Base-by-base conservation (phyloP, 306 rosid genomes). In the Cucumis hystrix region DNA sequence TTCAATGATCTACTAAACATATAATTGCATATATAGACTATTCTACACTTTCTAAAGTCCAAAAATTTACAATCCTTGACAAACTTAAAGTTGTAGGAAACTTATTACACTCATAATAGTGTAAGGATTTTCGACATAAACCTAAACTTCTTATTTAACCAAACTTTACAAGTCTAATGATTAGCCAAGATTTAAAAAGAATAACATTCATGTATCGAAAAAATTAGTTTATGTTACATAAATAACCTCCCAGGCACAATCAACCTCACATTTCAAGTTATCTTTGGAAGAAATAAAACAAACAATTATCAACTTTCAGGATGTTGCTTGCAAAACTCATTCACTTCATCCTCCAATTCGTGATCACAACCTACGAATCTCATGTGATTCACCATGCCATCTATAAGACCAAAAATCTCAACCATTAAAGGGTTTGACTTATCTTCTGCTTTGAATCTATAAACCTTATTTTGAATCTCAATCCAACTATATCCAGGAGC, bases 401-500 rank as follows among this genome's bases (percentile, higher is more conserved):
- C 82, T 71, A 92, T 76, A 49, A 87, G 58, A n/a, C 59, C 76
- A 70, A 74, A 35, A 76, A 89, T 81, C 52, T 84, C 89, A 62
- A 64, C 47, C 87, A 87, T 85, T 84, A 73, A 85, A 23, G 79
- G 52, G 73, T 84, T 87, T 65, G 95, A 84, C 77, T 59, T 72
- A 63, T 89, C 93, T 80, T 87, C 97, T 57, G 89, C 95, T 81
- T 89, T 86, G 83, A 91, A 94, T 79, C 68, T 87, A 47, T 86
- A 84, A 55, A 90, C 86, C 49, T 78, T 68, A 43, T 86, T 87
- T 62, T 87, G 83, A 21, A 90, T 71, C 85, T 89, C 93, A 83
- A 90, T 81, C 96, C 98, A 94, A 79, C 98, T 90, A 71, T 67
- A 85, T 51, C 97, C 97, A 6, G 93, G 88, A 83, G 83, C 87